These are phyloP conservation scores for Leccinum fuscescens DNA, from an alignment of 1,284 basidiomycete species.

Conservation along the genomic window DNA sequence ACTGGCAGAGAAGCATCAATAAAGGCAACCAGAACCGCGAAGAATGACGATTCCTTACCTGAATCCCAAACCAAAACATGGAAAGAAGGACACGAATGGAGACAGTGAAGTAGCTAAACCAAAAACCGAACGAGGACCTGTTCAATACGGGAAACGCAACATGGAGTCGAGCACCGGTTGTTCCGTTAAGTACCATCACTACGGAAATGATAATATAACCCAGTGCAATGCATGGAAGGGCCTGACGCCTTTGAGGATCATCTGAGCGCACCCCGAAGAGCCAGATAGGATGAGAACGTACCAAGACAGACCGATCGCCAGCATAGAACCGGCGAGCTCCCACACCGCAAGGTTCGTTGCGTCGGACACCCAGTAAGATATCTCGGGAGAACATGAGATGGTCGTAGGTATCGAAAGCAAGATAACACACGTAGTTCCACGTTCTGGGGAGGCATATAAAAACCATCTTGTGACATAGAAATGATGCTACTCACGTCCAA, in stretches of 20 bases:
- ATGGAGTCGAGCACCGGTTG: constrained; percentile 59
- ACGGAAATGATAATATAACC: constrained; percentile 46
- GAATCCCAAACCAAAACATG: constrained; percentile 61
- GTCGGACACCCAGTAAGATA: constrained; percentile 38
- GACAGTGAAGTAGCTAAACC: constrained; percentile 62
- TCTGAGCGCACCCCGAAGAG: constrained; percentile 6
- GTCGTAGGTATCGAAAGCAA: not conserved
- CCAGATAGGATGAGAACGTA: constrained; percentile 18
- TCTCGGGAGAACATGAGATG: constrained; percentile 16
- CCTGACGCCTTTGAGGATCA: constrained; percentile 41
- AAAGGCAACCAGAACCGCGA: not conserved
- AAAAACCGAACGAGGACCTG: constrained; percentile 64
- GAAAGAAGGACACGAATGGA: constrained; percentile 58
- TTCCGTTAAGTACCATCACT: constrained; percentile 53
- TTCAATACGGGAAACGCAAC: constrained; percentile 64
- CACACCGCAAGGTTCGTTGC: constrained; percentile 45
- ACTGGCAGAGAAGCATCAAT: constrained; percentile 10
- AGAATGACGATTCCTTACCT: constrained; percentile 31
- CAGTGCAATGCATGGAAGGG: constrained; percentile 48
- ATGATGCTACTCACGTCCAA: constrained; percentile 44
- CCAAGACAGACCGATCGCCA: constrained; percentile 55
- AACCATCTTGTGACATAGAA: not conserved
- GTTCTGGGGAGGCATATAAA: constrained; percentile 14
- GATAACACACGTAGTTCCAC: constrained; percentile 29
- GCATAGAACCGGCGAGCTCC: constrained; percentile 50